Evolutionary conservation across 345 rosid species (phyloP).

Genomic region (Adansonia digitata): DNA sequence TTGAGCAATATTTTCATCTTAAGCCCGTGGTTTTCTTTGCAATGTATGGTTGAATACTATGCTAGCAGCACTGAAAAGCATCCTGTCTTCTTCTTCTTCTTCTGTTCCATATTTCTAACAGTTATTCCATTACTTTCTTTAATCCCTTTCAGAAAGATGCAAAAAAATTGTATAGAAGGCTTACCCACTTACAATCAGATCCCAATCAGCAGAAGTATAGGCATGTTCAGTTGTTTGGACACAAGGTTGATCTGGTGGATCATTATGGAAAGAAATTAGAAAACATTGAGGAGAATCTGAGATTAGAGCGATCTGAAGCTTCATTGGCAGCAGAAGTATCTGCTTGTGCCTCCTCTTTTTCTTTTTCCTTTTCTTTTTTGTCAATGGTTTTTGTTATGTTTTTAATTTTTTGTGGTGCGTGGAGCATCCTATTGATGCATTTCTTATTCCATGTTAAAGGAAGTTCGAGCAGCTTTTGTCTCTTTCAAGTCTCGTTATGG

Average conservation of each 20-base stretch:
- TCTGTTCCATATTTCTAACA: neutral
- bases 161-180: slow-evolving; percentile 44
- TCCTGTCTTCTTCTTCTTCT: neutral
- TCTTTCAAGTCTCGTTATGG: slow-evolving; percentile 88
- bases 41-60: neutral
- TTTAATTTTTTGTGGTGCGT: neutral
- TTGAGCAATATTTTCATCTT: neutral
- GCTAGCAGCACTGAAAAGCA: neutral
- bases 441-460: slow-evolving; percentile 42
- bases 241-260: slow-evolving; percentile 54
- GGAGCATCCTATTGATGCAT: slow-evolving; percentile 12
- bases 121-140: neutral
- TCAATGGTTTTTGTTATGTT: neutral
- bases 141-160: slow-evolving; percentile 42
- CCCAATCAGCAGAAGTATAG: slow-evolving; percentile 32
- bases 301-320: slow-evolving; percentile 64
- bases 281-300: slow-evolving; percentile 58
- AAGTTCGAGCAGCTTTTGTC: slow-evolving; percentile 90
- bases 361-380: slow-evolving; percentile 1
- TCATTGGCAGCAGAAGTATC: slow-evolving; percentile 58
- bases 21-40: neutral
- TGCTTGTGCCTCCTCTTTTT: slow-evolving; percentile 8
- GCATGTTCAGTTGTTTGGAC: slow-evolving; percentile 42
- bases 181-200: slow-evolving; percentile 45
- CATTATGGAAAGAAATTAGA: slow-evolving; percentile 66